Evolutionary conservation across 805 yeast species (phyloP).

Genomic region (Ogataea glucozyma): DNA sequence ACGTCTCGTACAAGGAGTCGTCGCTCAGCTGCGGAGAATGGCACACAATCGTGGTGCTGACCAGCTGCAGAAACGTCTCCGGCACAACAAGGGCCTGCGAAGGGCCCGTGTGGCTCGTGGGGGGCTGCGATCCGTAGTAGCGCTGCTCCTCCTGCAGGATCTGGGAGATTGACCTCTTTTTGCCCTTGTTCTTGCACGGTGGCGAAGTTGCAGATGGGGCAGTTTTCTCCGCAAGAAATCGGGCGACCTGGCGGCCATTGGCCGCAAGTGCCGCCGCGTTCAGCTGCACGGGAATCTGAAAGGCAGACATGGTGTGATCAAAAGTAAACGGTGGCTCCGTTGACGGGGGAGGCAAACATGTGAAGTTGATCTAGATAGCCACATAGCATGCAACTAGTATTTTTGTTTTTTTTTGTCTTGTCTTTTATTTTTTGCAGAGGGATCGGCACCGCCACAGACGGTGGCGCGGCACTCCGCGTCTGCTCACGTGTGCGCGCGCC

Average conservation of each 20-base stretch:
- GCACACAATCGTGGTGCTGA: slow-evolving; percentile 9
- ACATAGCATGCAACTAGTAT: no score
- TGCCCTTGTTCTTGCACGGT: slow-evolving; percentile 8
- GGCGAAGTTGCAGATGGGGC: slow-evolving; percentile 2
- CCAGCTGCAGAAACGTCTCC: slow-evolving; percentile 1
- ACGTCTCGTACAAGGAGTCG: neutral
- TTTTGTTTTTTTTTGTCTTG: no score
- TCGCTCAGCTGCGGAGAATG: slow-evolving; percentile 3
- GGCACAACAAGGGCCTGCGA: slow-evolving; percentile 1
- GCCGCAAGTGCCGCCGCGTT: neutral
- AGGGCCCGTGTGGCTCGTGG: neutral
- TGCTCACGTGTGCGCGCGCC: no score
- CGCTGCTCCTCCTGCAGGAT: slow-evolving; percentile 19
- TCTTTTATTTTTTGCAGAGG: no score
- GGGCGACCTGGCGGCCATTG: slow-evolving; percentile 1
- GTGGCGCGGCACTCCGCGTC: no score
- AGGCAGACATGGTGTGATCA: no score
- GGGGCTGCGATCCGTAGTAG: slow-evolving; percentile 16
- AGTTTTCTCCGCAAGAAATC: slow-evolving; percentile 1
- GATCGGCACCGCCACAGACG: neutral
- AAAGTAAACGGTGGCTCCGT: no score
- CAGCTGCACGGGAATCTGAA: neutral
- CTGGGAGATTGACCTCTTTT: slow-evolving; percentile 20
- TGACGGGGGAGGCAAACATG: no score
- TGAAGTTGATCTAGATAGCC: no score